Evolutionary conservation across 2,329 filamentous ascomycete genomes (phyloP).

Genomic region (Aspergillus pseudoterreus): DNA sequence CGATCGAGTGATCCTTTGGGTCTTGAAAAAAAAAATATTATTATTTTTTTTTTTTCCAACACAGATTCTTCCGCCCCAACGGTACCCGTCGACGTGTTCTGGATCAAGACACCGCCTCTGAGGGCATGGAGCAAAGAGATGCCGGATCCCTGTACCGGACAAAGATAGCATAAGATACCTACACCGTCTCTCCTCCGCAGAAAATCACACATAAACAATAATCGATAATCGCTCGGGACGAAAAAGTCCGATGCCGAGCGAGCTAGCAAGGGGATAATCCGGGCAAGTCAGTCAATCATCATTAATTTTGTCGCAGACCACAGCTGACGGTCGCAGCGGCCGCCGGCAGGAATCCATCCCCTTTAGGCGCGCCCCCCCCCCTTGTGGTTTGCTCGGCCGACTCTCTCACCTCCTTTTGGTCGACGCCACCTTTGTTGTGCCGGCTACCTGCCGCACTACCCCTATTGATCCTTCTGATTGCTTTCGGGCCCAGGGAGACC

Average conservation of each 20-base stretch:
- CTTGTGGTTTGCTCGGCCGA: no score
- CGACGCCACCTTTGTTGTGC: neutral
- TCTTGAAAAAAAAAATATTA: no score
- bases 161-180: neutral
- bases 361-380: no score
- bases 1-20: neutral
- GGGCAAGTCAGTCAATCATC: neutral
- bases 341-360: no score
- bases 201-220: no score
- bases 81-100: neutral
- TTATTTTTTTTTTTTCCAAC: neutral
- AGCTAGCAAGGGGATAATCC: neutral
- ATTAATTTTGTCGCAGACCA: neutral
- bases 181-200: neutral
- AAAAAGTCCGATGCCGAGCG: no score
- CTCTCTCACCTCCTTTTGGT: neutral
- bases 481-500: neutral
- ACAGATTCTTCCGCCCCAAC: neutral
- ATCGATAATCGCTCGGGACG: no score
- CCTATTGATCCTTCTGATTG: slow-evolving; percentile 1
- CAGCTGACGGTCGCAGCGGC: neutral
- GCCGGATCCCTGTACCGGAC: neutral
- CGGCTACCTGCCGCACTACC: neutral
- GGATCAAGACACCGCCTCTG: neutral
- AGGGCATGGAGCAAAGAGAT: neutral